Evolutionary conservation across 495 filamentous ascomycete species (phyloP), one percentile per base, ranked within the genome.

Genomic region (Neurospora sp.): DNA sequence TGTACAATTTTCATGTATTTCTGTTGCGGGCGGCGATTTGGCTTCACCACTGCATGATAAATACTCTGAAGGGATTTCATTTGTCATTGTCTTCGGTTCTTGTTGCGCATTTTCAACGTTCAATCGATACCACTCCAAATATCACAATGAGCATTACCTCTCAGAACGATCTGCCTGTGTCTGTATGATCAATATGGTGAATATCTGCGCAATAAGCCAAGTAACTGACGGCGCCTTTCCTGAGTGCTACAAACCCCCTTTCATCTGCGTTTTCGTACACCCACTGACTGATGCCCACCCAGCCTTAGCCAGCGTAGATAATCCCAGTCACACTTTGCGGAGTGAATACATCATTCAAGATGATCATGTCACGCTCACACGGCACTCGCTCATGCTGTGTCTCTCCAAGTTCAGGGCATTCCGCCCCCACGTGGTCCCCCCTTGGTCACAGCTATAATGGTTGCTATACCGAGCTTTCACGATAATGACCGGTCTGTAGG

Each of bases 81-180:
- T 35, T 66, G 27, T 18, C 54, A 62, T 35, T 66, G 23, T 18
- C 14, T 66, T 66, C 14, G 27, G 27, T 66, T 18, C 54, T 62
- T 62, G 23, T 31, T 66, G 54, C 48, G 48, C 14, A 66, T 66
- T 18, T 37, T 35, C 12, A 66, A 66, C 14, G 54, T 74, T 44
- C 54, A 74, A 77, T 74, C 75, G 75, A 77, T 77, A 77, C 74
- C 74, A 77, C 42, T 71, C 38, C 44, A 39, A 66, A 66, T 37
- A 66, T 18, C 54, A 66, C 54, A 35, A 66, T 66, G 54, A 35
- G 54, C 27, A 66, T 66, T 66, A 66, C 54, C 23, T 66, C 27
- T 9, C 14, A 9, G 14, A 35, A 66, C 31, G 40, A n/a, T 37
- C 20, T 72, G 42, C 48, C 40, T 59, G 23, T 74, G 10, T 40